These are phyloP conservation scores for Starmera quercuum DNA, from an alignment of 805 yeast species.

Conservation along the genomic window DNA sequence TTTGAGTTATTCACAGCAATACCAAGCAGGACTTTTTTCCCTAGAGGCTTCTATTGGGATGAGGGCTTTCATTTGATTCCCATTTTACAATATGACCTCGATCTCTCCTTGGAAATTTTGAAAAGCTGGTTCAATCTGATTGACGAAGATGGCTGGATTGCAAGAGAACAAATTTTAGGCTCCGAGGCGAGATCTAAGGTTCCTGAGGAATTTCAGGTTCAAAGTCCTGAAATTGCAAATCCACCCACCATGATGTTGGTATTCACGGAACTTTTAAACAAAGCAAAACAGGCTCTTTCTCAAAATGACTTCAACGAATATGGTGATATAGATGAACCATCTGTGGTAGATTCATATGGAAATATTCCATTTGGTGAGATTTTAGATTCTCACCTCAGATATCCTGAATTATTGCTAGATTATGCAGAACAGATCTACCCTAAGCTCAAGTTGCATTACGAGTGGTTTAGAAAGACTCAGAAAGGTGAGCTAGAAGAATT, in stretches of 20 bases:
- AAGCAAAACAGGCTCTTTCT: conserved; percentile 24
- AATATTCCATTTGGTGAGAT: conserved; percentile 24
- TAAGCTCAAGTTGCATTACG: conserved; percentile 63
- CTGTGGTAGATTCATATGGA: conserved; percentile 13
- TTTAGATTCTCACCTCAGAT: conserved; percentile 44
- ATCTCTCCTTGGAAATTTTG: conserved; percentile 69
- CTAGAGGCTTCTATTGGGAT: conserved; percentile 98
- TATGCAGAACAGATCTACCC: conserved; percentile 70
- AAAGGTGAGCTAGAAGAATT: conserved; percentile 66
- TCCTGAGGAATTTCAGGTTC: conserved; percentile 75
- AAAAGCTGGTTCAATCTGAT: conserved; percentile 83
- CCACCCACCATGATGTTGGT: conserved; percentile 90
- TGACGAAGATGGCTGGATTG: conserved; percentile 94
- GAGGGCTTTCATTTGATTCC: conserved; percentile 94
- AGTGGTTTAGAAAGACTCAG: conserved; percentile 82
- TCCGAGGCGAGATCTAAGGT: conserved; percentile 85
- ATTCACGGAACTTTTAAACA: conserved; percentile 48
- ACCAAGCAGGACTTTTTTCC: conserved; percentile 91
- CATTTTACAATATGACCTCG: conserved; percentile 74
- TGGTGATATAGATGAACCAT: conserved; percentile 25
- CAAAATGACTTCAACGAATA: conserved; percentile 8
- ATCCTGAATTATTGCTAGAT: conserved; percentile 50
- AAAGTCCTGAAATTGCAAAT: conserved; percentile 84
- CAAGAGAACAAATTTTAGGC: conserved; percentile 91
- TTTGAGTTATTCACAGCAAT: conserved; percentile 70